Percentiles rank a stretch among this genome's conserved stretches.
These are phyloP conservation scores for Saccharomycopsis lassenensis DNA, from an alignment of 805 yeast genomes.

Conservation along the genomic window DNA sequence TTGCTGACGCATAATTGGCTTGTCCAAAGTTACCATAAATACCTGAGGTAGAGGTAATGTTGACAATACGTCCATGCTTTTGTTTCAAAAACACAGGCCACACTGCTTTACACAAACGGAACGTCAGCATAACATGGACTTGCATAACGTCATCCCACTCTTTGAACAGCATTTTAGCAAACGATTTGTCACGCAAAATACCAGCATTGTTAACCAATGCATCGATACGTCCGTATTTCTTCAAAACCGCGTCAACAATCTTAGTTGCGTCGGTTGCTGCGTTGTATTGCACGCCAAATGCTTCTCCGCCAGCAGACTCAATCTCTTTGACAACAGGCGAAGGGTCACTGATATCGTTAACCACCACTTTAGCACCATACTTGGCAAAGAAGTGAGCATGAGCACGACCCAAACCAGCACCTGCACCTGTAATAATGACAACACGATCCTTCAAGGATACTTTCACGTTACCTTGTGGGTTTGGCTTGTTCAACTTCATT, in stretches of 20 bases:
- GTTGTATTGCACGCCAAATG: constrained; percentile 75
- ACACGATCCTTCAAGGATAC: constrained; percentile 72
- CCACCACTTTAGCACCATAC: constrained; percentile 92
- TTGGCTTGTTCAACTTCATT: constrained; percentile 40
- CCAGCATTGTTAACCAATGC: constrained; percentile 91
- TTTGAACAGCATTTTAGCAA: constrained; percentile 68
- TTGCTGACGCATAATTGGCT: constrained; percentile 91
- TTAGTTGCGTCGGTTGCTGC: constrained; percentile 66
- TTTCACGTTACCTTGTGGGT: constrained; percentile 40
- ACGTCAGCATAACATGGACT: constrained; percentile 79
- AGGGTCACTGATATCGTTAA: constrained; percentile 80
- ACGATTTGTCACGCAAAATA: constrained; percentile 80
- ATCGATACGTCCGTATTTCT: constrained; percentile 73
- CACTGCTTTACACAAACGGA: constrained; percentile 70
- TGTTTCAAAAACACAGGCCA: constrained; percentile 85
- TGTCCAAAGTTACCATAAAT: constrained; percentile 97
- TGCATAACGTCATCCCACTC: constrained; percentile 76
- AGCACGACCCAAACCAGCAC: constrained; percentile 86
- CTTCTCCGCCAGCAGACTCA: constrained; percentile 58
- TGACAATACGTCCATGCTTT: constrained; percentile 70
- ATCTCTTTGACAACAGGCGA: constrained; percentile 65
- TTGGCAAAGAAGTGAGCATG: constrained; percentile 79
- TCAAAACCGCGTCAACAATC: constrained; percentile 68
- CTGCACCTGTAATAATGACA: constrained; percentile 90
- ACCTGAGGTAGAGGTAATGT: constrained; percentile 92